phyloP scores from a whole-genome alignment of 1,284 basidiomycete species.

The Puccinia polysora region DNA sequence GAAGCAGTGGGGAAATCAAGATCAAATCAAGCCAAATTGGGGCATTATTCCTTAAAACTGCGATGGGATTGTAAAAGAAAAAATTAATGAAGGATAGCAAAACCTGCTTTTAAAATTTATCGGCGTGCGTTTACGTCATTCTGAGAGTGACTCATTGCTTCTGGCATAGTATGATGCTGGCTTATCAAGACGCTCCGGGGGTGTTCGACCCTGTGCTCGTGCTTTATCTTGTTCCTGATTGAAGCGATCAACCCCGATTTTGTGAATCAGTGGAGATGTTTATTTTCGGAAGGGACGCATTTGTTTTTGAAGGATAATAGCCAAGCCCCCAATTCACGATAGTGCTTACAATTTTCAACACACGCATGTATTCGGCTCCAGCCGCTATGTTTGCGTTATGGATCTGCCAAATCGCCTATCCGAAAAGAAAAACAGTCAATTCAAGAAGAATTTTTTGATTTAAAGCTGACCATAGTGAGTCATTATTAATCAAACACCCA shows the following conservation, averaged over 20 bases:
- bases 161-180: slow-evolving; percentile 34
- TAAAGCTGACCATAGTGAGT: not conserved
- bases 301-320: not conserved
- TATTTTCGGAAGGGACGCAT: not conserved
- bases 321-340: not conserved
- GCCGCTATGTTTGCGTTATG: slow-evolving; percentile 43
- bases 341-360: slow-evolving; percentile 28
- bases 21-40: no score
- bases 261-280: not conserved
- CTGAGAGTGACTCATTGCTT: not conserved
- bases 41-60: no score
- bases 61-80: no score
- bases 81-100: no score
- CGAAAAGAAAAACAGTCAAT: not conserved
- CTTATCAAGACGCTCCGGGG: slow-evolving; percentile 33
- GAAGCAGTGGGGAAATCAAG: no score
- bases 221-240: slow-evolving; percentile 41
- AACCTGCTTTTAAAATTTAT: no score
- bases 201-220: slow-evolving; percentile 23
- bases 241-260: not conserved
- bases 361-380: slow-evolving; percentile 41
- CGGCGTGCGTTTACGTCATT: no score
- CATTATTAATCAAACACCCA: not conserved
- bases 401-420: slow-evolving; percentile 42
- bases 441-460: not conserved